These are phyloP conservation scores for Ophiostoma quercus DNA, from an alignment of 2,329 filamentous ascomycete species.

Conservation along the genomic window DNA sequence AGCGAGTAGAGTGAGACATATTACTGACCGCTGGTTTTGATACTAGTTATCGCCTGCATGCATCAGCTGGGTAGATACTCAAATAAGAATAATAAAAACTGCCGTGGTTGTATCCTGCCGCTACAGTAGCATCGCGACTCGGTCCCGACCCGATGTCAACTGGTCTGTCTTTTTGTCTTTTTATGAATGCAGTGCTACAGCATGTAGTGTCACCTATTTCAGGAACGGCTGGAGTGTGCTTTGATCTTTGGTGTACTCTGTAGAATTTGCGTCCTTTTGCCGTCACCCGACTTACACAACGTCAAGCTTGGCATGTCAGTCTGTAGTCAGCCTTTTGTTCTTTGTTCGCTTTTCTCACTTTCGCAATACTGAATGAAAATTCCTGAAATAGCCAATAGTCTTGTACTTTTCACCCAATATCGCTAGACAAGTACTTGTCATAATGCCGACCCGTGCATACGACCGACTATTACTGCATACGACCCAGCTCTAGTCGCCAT, in stretches of 20 bases:
- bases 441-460: neutral
- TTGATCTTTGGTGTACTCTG: no score
- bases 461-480: neutral
- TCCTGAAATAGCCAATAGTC: neutral
- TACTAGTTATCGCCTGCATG: no score
- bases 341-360: no score
- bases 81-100: neutral
- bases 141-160: neutral
- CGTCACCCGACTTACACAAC: neutral
- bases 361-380: no score
- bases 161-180: neutral
- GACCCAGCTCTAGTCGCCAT: neutral
- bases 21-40: neutral
- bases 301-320: neutral
- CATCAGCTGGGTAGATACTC: no score
- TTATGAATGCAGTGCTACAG: no score
- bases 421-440: neutral
- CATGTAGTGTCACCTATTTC: neutral
- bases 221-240: neutral
- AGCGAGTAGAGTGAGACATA: neutral
- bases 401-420: conserved; percentile 8
- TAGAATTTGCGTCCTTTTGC: neutral
- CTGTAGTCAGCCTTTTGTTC: no score
- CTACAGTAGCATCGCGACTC: neutral
- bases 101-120: neutral